Evolutionary conservation across 2,329 filamentous ascomycete genomes (phyloP).

Genomic region (Colletotrichum sp.): DNA sequence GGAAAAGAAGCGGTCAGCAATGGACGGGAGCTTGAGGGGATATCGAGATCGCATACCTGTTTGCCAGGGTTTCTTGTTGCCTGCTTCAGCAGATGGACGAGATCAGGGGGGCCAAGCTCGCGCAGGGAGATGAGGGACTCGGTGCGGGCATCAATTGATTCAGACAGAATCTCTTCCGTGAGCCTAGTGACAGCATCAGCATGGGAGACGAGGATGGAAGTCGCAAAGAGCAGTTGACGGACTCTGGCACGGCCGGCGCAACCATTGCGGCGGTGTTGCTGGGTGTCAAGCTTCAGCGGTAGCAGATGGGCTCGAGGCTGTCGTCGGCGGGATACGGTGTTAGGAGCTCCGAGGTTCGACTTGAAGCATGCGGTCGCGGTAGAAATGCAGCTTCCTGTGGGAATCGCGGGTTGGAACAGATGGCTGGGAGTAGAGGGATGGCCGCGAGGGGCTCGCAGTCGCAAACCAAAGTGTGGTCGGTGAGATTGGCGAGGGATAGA

Average conservation of each 20-base stretch:
- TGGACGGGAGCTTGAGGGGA: background rate
- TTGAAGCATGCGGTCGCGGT: constrained; percentile 1
- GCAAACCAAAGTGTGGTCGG: background rate
- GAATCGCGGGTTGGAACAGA: background rate
- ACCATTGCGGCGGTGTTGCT: constrained; percentile 59
- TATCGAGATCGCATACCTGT: constrained; percentile 45
- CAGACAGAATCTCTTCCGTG: constrained; percentile 90
- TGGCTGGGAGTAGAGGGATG: constrained; percentile 13
- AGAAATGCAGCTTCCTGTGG: background rate
- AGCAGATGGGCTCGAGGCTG: background rate
- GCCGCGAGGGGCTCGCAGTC: background rate
- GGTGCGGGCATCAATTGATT: constrained; percentile 90
- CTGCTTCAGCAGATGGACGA: constrained; percentile 91
- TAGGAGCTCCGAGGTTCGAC: background rate
- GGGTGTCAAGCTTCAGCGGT: background rate
- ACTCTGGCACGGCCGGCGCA: constrained; percentile 79
- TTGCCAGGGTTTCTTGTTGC: constrained; percentile 61
- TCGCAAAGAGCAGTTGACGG: constrained; percentile 36
- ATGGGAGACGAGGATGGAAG: constrained; percentile 6
- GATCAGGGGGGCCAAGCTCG: constrained; percentile 93
- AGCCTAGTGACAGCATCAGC: constrained; percentile 62
- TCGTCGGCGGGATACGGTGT: constrained; percentile 1
- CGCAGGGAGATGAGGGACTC: constrained; percentile 85
- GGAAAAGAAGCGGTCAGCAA: constrained; percentile 16
- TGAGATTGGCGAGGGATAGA: constrained; percentile 16